phyloP scores from a whole-genome alignment of 2,329 filamentous ascomycete genomes.

The Lojkania enalia region DNA sequence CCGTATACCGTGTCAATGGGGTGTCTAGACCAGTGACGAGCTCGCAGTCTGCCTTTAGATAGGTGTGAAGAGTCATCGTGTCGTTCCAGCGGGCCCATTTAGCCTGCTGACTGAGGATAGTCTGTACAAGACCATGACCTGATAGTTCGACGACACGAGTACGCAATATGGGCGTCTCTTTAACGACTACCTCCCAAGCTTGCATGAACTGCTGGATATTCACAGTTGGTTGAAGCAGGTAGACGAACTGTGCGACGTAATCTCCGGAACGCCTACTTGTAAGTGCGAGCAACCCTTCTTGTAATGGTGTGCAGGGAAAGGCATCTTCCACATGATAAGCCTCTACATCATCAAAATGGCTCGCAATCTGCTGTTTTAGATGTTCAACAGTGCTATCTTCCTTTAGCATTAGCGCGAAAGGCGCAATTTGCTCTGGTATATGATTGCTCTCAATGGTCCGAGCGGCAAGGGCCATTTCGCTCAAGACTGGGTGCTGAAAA shows the following conservation, averaged over 20 bases:
- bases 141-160: conserved; percentile 56
- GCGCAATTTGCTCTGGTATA: conserved; percentile 2
- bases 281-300: conserved; percentile 5
- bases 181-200: conserved; percentile 8
- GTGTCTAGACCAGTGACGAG: conserved; percentile 35
- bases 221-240: conserved; percentile 1
- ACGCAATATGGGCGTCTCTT: conserved; percentile 47
- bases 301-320: conserved; percentile 8
- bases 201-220: conserved; percentile 1
- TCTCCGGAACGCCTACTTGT: conserved; percentile 1
- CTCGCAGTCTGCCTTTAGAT: conserved; percentile 1
- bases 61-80: conserved; percentile 50
- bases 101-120: conserved; percentile 50
- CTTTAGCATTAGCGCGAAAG: conserved; percentile 6
- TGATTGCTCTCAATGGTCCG: not conserved
- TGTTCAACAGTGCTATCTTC: conserved; percentile 4
- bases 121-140: conserved; percentile 52
- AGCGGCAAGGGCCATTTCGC: conserved; percentile 1
- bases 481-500: not conserved
- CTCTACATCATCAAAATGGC: conserved; percentile 4
- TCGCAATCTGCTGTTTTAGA: conserved; percentile 5
- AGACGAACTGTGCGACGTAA: conserved; percentile 5
- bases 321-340: conserved; percentile 6
- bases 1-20: conserved; percentile 52
- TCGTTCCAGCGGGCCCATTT: conserved; percentile 29